Percentiles rank a stretch among this genome's conserved stretches.
Conservation (phyloP, 202 grass and related monocot species). For the Zoysia matrella region DNA sequence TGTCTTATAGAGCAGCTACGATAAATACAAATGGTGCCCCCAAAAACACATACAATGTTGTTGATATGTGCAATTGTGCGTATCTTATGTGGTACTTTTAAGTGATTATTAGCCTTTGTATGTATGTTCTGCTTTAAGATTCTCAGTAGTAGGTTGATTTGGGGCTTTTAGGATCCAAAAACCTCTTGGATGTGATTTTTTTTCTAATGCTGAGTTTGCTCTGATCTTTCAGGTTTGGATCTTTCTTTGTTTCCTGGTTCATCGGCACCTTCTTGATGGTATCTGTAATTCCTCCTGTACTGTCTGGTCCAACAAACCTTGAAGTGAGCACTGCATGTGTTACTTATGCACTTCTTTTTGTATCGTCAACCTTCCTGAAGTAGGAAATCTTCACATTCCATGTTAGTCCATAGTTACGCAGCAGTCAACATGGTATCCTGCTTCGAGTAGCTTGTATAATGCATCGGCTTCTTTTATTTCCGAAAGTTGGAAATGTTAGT, state of each 20-base stretch:
- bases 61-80: too few relatives aligned
- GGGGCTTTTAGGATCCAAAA: constrained; percentile 5
- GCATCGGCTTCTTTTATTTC: constrained; percentile 23
- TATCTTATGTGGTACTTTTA: constrained; percentile 1
- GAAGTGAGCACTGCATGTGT: constrained; percentile 89
- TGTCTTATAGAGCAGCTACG: not conserved
- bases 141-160: not conserved
- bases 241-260: constrained; percentile 88
- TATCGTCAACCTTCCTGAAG: constrained; percentile 88
- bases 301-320: constrained; percentile 79
- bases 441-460: constrained; percentile 34
- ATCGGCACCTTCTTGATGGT: constrained; percentile 96
- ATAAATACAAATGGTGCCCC: too few relatives aligned
- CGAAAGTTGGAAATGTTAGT: constrained; percentile 32
- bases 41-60: not conserved
- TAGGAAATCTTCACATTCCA: constrained; percentile 41
- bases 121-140: constrained; percentile 13
- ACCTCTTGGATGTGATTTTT: not conserved
- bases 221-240: constrained; percentile 65
- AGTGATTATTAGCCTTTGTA: not conserved
- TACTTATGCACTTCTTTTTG: constrained; percentile 86
- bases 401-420: constrained; percentile 38
- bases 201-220: constrained; percentile 37
- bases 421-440: constrained; percentile 26
- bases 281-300: constrained; percentile 84